Evolutionary conservation across 441 rosid species (phyloP).

Genomic region (Corymbia citriodora): DNA sequence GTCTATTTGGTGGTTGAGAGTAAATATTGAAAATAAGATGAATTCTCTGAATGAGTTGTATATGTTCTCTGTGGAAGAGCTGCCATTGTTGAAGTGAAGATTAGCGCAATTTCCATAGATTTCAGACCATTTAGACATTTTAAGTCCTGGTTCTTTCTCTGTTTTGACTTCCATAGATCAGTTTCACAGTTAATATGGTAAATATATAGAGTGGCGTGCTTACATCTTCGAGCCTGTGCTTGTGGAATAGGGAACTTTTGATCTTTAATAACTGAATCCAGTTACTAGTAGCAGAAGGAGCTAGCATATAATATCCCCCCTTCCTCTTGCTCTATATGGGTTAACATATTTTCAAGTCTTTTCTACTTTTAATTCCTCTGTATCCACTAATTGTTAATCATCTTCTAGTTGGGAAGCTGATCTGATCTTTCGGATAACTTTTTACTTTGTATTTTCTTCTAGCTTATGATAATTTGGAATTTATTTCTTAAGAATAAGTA

Average conservation of each 20-base stretch:
- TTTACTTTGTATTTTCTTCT: neutral
- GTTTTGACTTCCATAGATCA: neutral
- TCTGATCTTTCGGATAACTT: neutral
- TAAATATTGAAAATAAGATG: neutral
- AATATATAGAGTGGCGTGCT: neutral
- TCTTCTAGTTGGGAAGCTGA: neutral
- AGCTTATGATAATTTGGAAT: neutral
- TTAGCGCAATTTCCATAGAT: neutral
- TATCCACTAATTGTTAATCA: neutral
- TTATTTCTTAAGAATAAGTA: neutral
- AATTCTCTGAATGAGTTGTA: neutral
- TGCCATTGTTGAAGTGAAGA: neutral
- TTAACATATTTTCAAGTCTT: neutral
- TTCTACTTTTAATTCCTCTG: neutral
- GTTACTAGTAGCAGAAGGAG: neutral
- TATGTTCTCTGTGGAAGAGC: neutral
- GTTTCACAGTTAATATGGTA: neutral
- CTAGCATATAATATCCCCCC: neutral
- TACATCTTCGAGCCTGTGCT: fast-evolving
- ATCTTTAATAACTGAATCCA: neutral
- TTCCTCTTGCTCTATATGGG: neutral
- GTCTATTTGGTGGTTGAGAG: neutral
- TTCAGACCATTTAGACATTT: neutral
- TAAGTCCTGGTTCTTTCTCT: neutral
- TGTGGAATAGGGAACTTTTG: neutral